Percentiles rank a stretch among this genome's conserved stretches.
phyloP scores from a whole-genome alignment of 495 filamentous ascomycete genomes.

The Aspergillus nanangensis region DNA sequence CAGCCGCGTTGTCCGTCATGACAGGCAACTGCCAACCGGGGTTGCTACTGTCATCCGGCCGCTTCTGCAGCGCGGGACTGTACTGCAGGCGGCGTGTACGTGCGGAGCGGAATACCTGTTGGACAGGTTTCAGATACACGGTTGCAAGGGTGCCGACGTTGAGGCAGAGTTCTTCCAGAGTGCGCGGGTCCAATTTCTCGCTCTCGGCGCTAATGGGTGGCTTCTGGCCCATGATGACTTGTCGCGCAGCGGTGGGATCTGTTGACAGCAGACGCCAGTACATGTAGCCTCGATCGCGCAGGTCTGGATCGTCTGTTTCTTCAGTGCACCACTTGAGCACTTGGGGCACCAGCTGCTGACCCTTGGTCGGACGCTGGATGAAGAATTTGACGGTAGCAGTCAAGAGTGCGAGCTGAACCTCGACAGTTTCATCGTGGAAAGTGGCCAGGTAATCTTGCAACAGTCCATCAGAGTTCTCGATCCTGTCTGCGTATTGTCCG shows the following conservation, averaged over 20 bases:
- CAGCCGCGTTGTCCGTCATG: not conserved
- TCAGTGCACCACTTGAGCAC: slow-evolving; percentile 99
- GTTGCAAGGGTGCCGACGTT: slow-evolving; percentile 95
- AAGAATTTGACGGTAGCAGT: slow-evolving; percentile 98
- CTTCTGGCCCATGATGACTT: slow-evolving; percentile 94
- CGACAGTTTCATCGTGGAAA: slow-evolving; percentile 89
- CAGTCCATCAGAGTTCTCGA: slow-evolving; percentile 90
- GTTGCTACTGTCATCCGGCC: slow-evolving; percentile 44
- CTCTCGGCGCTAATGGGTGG: slow-evolving; percentile 94
- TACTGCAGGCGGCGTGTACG: slow-evolving; percentile 72
- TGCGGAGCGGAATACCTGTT: slow-evolving; percentile 93
- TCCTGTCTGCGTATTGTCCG: slow-evolving; percentile 93
- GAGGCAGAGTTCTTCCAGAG: slow-evolving; percentile 94
- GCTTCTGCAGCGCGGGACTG: slow-evolving; percentile 78
- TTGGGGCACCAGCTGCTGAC: slow-evolving; percentile 88
- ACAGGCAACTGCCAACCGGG: slow-evolving; percentile 25
- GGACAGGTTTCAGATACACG: slow-evolving; percentile 95
- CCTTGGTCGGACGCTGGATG: slow-evolving; percentile 93
- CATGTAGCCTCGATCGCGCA: slow-evolving; percentile 96
- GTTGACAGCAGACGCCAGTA: slow-evolving; percentile 98
- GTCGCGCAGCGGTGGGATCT: slow-evolving; percentile 79
- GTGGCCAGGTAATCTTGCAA: slow-evolving; percentile 93
- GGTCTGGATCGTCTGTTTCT: slow-evolving; percentile 96
- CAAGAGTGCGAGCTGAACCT: slow-evolving; percentile 91
- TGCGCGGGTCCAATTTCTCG: slow-evolving; percentile 86